These are phyloP conservation scores for Hymenoscyphus occultus DNA, from an alignment of 2,329 filamentous ascomycete genomes.

Conservation along the genomic window DNA sequence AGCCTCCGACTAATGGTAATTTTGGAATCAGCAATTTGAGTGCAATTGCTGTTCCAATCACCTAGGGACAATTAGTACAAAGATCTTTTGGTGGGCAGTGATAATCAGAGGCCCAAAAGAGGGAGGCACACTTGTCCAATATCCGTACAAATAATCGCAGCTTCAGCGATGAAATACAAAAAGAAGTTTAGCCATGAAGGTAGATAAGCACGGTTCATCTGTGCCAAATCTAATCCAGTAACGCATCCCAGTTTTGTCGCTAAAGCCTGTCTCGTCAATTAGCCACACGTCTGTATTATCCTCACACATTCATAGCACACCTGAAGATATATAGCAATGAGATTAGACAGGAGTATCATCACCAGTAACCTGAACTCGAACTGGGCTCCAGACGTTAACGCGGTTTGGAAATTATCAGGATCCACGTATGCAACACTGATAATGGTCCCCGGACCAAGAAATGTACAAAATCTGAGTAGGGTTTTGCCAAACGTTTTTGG, in stretches of 20 bases:
- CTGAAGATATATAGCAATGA: constrained; percentile 52
- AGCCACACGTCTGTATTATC: neutral
- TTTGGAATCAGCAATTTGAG: constrained; percentile 61
- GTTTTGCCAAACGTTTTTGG: neutral
- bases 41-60: constrained; percentile 69
- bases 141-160: constrained; percentile 37
- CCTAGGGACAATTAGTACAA: constrained; percentile 38
- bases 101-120: neutral
- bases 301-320: constrained; percentile 2
- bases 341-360: constrained; percentile 52
- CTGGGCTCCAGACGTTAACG: constrained; percentile 50
- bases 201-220: constrained; percentile 49
- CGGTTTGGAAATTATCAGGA: constrained; percentile 52
- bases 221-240: constrained; percentile 50
- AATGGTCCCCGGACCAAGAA: constrained; percentile 47
- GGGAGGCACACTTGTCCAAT: constrained; percentile 18
- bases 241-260: constrained; percentile 43
- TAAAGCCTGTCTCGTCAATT: constrained; percentile 45
- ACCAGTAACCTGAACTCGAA: constrained; percentile 52
- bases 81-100: neutral
- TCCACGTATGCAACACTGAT: constrained; percentile 39
- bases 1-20: constrained; percentile 63
- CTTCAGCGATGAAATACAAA: constrained; percentile 51
- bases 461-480: constrained; percentile 41
- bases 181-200: constrained; percentile 50